Evolutionary conservation across 75 land plant species (phyloP), one percentile per base, ranked within the genome.

Genomic region (Pinus taeda): DNA sequence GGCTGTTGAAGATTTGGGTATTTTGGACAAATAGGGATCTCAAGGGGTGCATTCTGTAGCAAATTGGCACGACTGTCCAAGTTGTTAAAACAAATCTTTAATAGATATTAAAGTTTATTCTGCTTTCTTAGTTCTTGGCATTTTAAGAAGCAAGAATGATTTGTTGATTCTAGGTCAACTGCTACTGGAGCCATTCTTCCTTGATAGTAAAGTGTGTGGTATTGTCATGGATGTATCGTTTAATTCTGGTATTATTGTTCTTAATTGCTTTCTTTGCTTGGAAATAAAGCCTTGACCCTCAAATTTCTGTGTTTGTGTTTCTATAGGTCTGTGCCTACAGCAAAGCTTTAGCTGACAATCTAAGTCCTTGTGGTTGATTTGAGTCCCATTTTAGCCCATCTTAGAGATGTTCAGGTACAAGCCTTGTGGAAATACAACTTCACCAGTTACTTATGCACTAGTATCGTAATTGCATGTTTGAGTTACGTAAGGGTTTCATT

Each of bases 391-490:
- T 69, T 42, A 22, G 72, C 72, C 36, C 72, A 37, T 53, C 22
- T 69, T 69, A 69, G 72, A 69, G 36, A 69, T 69, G 72, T 69
- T n/a, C 72, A 69, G 72, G 72, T 69, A 69, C 42, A n/a, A 39
- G 49, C 45, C 42, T 39, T n/a, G 36, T 69, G n/a, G 72, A 69
- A 62, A 26, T 62, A 62, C 29, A 29, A 62, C 33, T 62, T 62
- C 72, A 18, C 45, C 49, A 42, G 11, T 69, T 69, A 42, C 36
- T 3, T 42, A 39, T 18, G n/a, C 42, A 24, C 49, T 39, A 8
- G n/a, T 69, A 20, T 42, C 11, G 49, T 39, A 45, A 45, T 69
- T 69, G 22, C 14, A 37, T 69, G 72, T 67, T 45, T 67, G 30
- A 67, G 49, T 17, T 37, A 33, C 20, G 6, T 67, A 11, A 67